These are phyloP conservation scores for Posidonia oceanica DNA, from an alignment of 116 monocot genomes.

Conservation along the genomic window DNA sequence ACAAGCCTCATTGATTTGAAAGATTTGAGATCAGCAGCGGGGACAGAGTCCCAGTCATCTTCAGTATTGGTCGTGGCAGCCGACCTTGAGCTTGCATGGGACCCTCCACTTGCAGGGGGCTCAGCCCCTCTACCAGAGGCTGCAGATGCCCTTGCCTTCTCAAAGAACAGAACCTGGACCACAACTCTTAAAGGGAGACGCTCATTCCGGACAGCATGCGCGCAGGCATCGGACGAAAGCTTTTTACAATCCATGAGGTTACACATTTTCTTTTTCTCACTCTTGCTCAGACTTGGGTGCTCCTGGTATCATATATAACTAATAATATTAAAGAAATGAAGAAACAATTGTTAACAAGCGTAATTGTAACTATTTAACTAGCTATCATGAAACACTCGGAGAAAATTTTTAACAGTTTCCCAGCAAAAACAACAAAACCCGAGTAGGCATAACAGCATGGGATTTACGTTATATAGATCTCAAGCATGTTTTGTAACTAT, in stretches of 20 bases:
- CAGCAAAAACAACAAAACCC: too few species aligned
- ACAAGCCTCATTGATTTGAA: constrained; percentile 32
- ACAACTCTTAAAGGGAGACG: constrained; percentile 65
- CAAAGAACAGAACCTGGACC: constrained; percentile 77
- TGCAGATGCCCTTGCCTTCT: constrained; percentile 55
- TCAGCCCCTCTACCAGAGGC: constrained; percentile 3
- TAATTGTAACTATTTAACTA: too few species aligned
- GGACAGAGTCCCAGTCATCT: constrained; percentile 41
- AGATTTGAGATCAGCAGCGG: constrained; percentile 14
- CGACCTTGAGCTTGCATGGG: constrained; percentile 69
- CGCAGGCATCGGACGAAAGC: constrained; percentile 52
- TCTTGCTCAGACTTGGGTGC: constrained; percentile 62
- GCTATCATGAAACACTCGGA: too few species aligned
- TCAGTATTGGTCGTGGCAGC: constrained; percentile 55
- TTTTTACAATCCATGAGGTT: constrained; percentile 64
- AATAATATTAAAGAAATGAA: neutral
- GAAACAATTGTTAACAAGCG: too few species aligned
- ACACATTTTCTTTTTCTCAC: constrained; percentile 75
- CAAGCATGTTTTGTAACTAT: too few species aligned
- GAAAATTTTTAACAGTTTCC: too few species aligned
- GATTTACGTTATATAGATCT: too few species aligned
- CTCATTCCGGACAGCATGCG: constrained; percentile 86
- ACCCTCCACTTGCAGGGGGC: constrained; percentile 16
- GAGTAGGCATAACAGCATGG: too few species aligned
- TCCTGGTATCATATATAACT: constrained; percentile 27